Conservation (phyloP, 1,139 yeast genomes). For the Pichia sp. region DNA sequence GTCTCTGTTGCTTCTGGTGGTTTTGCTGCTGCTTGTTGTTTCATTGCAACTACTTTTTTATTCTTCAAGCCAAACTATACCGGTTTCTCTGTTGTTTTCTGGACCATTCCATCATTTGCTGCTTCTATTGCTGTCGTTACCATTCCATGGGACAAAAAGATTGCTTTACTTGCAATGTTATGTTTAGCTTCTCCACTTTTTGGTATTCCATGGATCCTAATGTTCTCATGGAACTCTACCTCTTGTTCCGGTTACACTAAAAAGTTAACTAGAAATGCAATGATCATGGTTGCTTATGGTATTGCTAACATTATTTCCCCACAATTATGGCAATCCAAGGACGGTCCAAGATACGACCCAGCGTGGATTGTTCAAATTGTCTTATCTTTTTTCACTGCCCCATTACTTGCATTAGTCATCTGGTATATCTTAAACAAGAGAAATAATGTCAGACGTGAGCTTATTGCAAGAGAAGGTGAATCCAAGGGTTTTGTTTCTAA, state of each 20-base stretch:
- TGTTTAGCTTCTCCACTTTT: slow-evolving; percentile 39
- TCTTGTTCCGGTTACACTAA: slow-evolving; percentile 42
- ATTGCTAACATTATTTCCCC: slow-evolving; percentile 46
- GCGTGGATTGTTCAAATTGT: slow-evolving; percentile 59
- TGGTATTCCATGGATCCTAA: slow-evolving; percentile 43
- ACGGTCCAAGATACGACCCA: slow-evolving; percentile 42
- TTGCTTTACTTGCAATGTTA: slow-evolving; percentile 44
- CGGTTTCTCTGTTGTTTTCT: slow-evolving; percentile 38
- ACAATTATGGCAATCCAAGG: slow-evolving; percentile 41
- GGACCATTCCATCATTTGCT: slow-evolving; percentile 43
- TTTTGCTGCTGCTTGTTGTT: slow-evolving; percentile 24
- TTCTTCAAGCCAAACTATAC: slow-evolving; percentile 29
- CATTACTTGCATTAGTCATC: slow-evolving; percentile 38
- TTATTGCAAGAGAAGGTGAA: slow-evolving; percentile 16
- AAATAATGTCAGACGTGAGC: slow-evolving; percentile 36
- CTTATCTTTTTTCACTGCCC: slow-evolving; percentile 43
- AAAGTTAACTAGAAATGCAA: slow-evolving; percentile 39
- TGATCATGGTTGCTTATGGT: slow-evolving; percentile 40
- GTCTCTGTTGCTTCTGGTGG: slow-evolving; percentile 42
- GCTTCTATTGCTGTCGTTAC: slow-evolving; percentile 46
- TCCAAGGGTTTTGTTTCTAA: slow-evolving; percentile 29
- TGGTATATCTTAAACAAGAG: slow-evolving; percentile 39
- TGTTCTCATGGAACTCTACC: slow-evolving; percentile 39
- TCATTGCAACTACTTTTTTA: slow-evolving; percentile 23
- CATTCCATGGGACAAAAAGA: slow-evolving; percentile 40